Evolutionary conservation across 2,329 filamentous ascomycete species (phyloP).

Genomic region (Berkeleyomyces basicola): DNA sequence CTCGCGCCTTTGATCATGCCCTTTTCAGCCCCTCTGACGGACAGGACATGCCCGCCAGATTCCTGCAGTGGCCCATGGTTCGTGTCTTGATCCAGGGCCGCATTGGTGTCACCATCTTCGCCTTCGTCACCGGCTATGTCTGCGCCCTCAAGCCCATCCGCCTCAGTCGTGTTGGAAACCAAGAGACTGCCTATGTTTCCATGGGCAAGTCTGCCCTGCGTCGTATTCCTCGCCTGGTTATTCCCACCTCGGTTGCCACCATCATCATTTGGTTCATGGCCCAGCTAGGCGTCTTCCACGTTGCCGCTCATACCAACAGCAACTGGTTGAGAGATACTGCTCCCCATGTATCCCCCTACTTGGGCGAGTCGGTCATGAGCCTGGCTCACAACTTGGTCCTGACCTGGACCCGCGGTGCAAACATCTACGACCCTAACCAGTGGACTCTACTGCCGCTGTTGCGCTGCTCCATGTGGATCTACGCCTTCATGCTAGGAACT

Average conservation of each 20-base stretch:
- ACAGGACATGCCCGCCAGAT: constrained; percentile 28
- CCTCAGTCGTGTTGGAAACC: constrained; percentile 35
- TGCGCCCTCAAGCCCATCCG: constrained; percentile 45
- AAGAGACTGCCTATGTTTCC: constrained; percentile 34
- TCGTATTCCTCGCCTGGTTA: constrained; percentile 38
- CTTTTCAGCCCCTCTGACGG: constrained; percentile 31
- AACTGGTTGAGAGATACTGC: constrained; percentile 24
- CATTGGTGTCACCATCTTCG: constrained; percentile 49
- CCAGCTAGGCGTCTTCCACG: constrained; percentile 39
- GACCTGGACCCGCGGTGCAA: constrained; percentile 35
- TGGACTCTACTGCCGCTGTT: constrained; percentile 41
- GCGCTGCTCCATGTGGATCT: constrained; percentile 37
- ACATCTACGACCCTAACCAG: constrained; percentile 39
- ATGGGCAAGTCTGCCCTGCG: constrained; percentile 42
- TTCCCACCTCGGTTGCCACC: constrained; percentile 40
- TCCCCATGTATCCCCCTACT: constrained; percentile 30
- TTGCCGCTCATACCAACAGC: constrained; percentile 28
- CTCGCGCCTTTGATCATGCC: constrained; percentile 32
- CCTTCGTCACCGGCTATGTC: constrained; percentile 48
- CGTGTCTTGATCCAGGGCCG: constrained; percentile 43
- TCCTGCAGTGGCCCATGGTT: constrained; percentile 42
- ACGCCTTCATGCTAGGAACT: constrained; percentile 34
- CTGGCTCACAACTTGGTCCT: constrained; percentile 29
- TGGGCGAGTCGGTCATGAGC: constrained; percentile 9
- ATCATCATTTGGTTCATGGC: constrained; percentile 35